Base-by-base conservation (phyloP, 306 rosid species). In the Trifolium dubium region DNA sequence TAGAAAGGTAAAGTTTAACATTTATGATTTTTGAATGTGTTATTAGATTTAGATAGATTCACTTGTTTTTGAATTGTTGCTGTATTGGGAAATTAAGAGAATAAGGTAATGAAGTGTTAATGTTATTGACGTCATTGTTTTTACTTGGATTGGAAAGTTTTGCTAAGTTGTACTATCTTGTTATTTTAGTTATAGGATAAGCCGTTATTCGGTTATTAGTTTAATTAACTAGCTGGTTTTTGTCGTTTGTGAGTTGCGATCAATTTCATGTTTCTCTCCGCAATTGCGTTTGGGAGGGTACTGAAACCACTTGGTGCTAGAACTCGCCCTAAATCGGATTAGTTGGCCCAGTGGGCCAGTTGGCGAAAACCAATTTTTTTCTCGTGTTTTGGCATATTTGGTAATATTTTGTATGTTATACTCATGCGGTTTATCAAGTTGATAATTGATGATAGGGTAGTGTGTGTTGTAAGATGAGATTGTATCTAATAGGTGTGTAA, bases 51-150 rank as follows among this genome's bases (percentile, higher is more conserved):
- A 5, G n/a, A n/a, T n/a, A n/a, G n/a, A n/a, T n/a, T 35, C 47
- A 4, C 23, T 71, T 58, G 63, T 56, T 81, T 76, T 49, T 4
- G 54, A 31, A 51, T 74, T 53, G 12, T 70, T 51, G 69, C n/a
- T 49, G 0, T 50, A 37, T 41, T 51, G 67, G 51, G 30, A 2
- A 67, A 13, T 67, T 65, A 11, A 19, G 50, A 18, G 71, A 65
- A 41, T 12, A 41, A 6, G 71, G 71, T 65, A 41, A 65, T 2
- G 19, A 12, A 19, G 54, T 7, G 11, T 35, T 40, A 65, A 35
- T 40, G 15, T 65, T 56, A 4, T 17, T 40, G 51, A 14, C 2
- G 39, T 60, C 53, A 69, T 17, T 75, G 61, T 18, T 39, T 67
- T 69, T 17, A 69, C 62, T 69, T 8, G 47, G 23, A 46, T n/a